Conservation (phyloP, 495 filamentous ascomycete species). For the Hypoxylon intermedium region DNA sequence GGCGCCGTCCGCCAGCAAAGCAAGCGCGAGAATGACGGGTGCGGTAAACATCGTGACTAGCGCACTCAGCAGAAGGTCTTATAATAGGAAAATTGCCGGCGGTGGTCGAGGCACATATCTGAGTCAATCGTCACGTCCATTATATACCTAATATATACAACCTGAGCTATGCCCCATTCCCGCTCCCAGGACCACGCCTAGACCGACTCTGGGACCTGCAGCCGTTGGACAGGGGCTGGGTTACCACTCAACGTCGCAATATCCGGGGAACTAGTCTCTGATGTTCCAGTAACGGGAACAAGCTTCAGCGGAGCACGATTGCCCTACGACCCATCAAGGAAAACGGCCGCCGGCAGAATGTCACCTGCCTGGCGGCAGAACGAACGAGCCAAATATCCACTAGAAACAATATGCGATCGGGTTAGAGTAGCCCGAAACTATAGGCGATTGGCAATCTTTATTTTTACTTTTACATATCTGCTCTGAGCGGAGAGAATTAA, state of each 20-base stretch:
- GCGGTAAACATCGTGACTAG: constrained; percentile 13
- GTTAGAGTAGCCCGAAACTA: constrained; percentile 13
- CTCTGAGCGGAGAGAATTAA: too few species aligned
- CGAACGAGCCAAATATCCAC: constrained; percentile 1
- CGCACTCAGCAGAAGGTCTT: not conserved
- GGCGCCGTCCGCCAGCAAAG: constrained; percentile 5
- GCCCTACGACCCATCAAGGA: constrained; percentile 13
- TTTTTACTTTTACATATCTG: too few species aligned
- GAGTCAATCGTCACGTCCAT: not conserved
- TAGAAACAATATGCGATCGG: constrained; percentile 18
- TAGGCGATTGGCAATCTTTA: too few species aligned
- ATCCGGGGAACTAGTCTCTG: not conserved
- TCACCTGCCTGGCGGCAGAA: constrained; percentile 17
- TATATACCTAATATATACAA: not conserved
- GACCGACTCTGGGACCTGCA: not conserved
- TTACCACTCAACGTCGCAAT: constrained; percentile 5
- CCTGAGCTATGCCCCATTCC: not conserved
- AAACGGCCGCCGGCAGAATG: constrained; percentile 24
- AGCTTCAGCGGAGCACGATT: constrained; percentile 3
- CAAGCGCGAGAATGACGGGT: constrained; percentile 6
- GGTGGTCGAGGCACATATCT: not conserved
- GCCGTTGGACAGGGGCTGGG: not conserved
- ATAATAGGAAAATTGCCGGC: not conserved
- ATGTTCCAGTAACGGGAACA: constrained; percentile 2
- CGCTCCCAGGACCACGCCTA: not conserved